A percentile compares a stretch with the other conserved stretches of the same genome.
These are phyloP conservation scores for Chaetomium cochliodes DNA, from an alignment of 495 filamentous ascomycete genomes.

Conservation along the genomic window DNA sequence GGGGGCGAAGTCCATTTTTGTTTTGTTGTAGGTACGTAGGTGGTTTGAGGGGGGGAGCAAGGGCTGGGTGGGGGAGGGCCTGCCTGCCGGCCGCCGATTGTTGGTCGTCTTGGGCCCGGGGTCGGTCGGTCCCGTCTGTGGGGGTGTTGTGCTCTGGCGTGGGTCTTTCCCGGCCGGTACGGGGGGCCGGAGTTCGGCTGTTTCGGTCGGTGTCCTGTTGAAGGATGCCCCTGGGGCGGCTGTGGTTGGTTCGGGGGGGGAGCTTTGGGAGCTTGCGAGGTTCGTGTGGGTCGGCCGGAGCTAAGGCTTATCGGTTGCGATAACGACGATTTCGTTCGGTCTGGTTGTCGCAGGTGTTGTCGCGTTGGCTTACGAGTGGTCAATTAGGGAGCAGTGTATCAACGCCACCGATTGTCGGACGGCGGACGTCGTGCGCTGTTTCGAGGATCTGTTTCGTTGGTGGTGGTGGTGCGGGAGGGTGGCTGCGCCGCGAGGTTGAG, in stretches of 20 bases:
- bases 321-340: neutral
- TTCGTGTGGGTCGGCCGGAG: constrained; percentile 8
- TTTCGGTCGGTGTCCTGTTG: neutral
- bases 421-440: neutral
- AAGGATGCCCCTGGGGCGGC: neutral
- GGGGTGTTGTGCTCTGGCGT: neutral
- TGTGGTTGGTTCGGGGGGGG: neutral
- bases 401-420: neutral
- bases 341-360: neutral
- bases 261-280: neutral
- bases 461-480: constrained; percentile 11
- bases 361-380: neutral
- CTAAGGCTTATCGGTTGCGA: constrained; percentile 7
- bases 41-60: no score
- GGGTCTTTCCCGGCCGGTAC: neutral
- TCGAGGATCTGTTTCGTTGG: constrained; percentile 2
- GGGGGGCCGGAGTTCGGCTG: neutral
- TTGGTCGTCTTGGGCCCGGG: neutral
- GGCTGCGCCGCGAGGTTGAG: constrained; percentile 19
- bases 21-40: no score
- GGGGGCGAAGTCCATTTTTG: constrained; percentile 84
- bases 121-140: neutral
- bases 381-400: neutral
- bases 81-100: no score
- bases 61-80: no score